Evolutionary conservation across 2,329 filamentous ascomycete genomes (phyloP).

Genomic region (Talaromyces amestolkiae): DNA sequence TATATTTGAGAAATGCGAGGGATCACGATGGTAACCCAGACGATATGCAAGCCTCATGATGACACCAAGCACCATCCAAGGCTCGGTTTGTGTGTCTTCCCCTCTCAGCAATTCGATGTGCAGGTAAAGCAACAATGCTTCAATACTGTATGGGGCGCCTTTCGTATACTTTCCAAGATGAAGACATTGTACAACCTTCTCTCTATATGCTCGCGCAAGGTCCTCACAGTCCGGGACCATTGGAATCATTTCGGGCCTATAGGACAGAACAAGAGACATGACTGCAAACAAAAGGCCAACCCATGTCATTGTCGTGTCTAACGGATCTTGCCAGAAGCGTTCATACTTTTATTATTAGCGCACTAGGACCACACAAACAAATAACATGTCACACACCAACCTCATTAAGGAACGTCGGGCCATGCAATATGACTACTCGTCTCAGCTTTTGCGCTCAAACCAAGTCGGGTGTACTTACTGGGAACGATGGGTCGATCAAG

Average conservation of each 20-base stretch:
- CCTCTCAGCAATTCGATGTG: background rate
- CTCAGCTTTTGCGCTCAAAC: background rate
- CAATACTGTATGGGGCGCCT: background rate
- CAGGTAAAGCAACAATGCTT: constrained; percentile 5
- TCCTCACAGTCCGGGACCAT: background rate
- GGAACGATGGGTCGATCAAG: constrained; percentile 7
- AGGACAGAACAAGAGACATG: constrained; percentile 4
- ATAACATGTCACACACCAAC: background rate
- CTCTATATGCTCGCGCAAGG: background rate
- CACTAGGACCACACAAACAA: background rate
- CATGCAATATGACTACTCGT: constrained; percentile 4
- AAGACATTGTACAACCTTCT: constrained; percentile 12
- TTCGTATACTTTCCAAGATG: constrained; percentile 3
- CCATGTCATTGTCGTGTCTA: constrained; percentile 1
- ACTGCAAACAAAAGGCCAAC: constrained; percentile 7
- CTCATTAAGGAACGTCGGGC: constrained; percentile 6
- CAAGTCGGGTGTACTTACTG: background rate
- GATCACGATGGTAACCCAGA: constrained; percentile 47
- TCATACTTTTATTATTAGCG: constrained; percentile 7
- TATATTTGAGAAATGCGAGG: constrained; percentile 32
- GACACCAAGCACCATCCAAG: constrained; percentile 30
- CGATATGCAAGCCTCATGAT: constrained; percentile 33
- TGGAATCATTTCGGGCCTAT: constrained; percentile 3
- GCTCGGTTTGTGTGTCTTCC: background rate
- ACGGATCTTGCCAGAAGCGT: constrained; percentile 7